A percentile compares a stretch with the other conserved stretches of the same genome.
Evolutionary conservation across 164 flowering plant genomes (phyloP).

Genomic region (Amborella trichopoda): DNA sequence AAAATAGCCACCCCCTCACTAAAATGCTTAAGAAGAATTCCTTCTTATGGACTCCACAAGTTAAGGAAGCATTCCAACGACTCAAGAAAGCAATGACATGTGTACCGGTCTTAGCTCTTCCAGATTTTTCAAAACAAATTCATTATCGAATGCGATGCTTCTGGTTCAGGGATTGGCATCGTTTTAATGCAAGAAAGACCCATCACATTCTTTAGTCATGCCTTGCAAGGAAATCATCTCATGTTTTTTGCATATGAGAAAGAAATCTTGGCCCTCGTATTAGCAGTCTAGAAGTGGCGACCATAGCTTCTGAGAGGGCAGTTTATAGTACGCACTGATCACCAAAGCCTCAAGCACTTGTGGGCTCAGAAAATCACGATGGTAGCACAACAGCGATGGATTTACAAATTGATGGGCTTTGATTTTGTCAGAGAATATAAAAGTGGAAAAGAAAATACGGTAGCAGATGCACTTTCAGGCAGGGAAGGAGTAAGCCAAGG

Average conservation of each 20-base stretch:
- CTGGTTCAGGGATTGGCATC: neutral
- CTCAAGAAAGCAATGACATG: neutral
- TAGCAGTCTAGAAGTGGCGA: neutral
- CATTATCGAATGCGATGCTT: neutral
- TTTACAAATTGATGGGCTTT: neutral
- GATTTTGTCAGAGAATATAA: neutral
- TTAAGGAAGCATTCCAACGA: neutral
- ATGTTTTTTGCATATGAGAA: neutral
- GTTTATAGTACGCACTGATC: neutral
- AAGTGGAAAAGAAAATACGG: neutral
- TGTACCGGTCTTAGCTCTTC: neutral
- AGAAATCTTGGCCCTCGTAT: neutral
- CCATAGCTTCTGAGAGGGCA: neutral
- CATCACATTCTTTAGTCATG: neutral
- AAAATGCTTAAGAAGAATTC: neutral
- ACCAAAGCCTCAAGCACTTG: neutral
- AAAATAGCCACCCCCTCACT: neutral
- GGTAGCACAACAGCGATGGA: neutral
- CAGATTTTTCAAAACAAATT: neutral
- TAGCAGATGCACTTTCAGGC: neutral
- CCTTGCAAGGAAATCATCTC: neutral
- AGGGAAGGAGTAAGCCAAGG: no score
- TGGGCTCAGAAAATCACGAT: neutral
- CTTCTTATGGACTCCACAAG: neutral
- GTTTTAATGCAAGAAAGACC: neutral